These are phyloP conservation scores for Venturia carpophila DNA, from an alignment of 2,329 filamentous ascomycete species.

Conservation along the genomic window DNA sequence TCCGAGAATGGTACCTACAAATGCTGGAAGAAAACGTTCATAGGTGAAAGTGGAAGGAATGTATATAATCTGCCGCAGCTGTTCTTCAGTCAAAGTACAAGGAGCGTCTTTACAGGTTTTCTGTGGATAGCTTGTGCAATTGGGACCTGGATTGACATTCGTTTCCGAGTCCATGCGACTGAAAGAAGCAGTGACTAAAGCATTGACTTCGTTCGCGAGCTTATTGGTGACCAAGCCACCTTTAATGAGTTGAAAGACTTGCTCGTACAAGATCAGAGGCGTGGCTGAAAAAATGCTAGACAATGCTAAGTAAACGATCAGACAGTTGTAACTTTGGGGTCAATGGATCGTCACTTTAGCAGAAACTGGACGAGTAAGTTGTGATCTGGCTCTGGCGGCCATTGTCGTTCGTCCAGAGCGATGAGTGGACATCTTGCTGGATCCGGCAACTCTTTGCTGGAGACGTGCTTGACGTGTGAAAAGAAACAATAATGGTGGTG, in stretches of 20 bases:
- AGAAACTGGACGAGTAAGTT: not conserved
- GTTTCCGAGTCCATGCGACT: constrained; percentile 3
- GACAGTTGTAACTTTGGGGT: not conserved
- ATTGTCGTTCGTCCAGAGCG: not conserved
- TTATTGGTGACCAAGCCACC: constrained; percentile 1
- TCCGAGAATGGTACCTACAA: constrained; percentile 23
- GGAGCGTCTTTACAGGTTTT: constrained; percentile 37
- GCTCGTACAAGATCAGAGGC: constrained; percentile 5
- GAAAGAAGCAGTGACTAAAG: not conserved
- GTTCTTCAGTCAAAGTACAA: constrained; percentile 41
- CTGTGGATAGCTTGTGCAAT: constrained; percentile 26
- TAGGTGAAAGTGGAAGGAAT: constrained; percentile 44
- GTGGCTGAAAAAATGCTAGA: not conserved
- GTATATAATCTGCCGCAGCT: constrained; percentile 45
- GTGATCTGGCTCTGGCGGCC: not conserved
- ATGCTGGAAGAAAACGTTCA: constrained; percentile 40
- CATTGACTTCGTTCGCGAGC: not conserved
- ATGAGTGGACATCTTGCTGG: not conserved
- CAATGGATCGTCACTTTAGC: not conserved
- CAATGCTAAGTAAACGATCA: not conserved
- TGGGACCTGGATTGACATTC: constrained; percentile 14
- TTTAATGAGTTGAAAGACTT: not conserved
- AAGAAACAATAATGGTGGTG: not conserved
- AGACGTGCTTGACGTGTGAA: not conserved
- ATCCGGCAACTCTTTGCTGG: not conserved